Base-by-base conservation (phyloP, 2,329 filamentous ascomycete species). In the Nemania serpens region DNA sequence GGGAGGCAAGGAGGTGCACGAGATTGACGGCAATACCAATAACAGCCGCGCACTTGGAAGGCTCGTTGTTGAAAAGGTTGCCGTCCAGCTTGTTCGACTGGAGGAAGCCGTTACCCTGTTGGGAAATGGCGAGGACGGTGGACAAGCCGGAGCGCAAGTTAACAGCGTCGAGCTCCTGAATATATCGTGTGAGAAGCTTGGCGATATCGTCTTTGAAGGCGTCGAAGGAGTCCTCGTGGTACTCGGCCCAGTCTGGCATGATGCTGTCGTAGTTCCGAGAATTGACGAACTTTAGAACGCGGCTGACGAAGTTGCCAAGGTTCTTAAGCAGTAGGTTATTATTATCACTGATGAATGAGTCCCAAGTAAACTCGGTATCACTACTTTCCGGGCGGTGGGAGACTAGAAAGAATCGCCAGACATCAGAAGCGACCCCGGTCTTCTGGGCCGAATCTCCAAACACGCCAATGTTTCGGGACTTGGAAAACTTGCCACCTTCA, bases 401-500 rank as follows among this genome's bases (percentile, higher is more conserved):
- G 17, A 59, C 9, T 36, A 60, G 49, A 48, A 51, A 63, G 54
- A 63, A 64, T 11, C 62, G 54, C 55, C 55, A 64, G 20, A 61
- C 47, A 64, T 64, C 58, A 25, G 62, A 55, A 55, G 53, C 20
- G 13, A 64, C 39, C 3, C 58, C 58, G 18, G 62, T 64, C 51
- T 61, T 61, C 43, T 58, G 55, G 20, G 58, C 61, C 36, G 58
- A 64, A 43, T 61, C 54, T 45, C 58, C 55, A 46, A 64, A 64
- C 15, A 64, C 61, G 45, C 62, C 55, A 33, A 61, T 46, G 36
- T 39, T 43, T 46, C 50, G 53, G 29, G 59, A 59, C 46, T 65
- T 65, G 43, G 59, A 62, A 49, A 62, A 59, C 53, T 65, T 65
- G 15, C 59, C 51, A 43, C 54, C 55, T 54, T 62, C 59, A 39